Evolutionary conservation across 495 filamentous ascomycete species (phyloP).

Genomic region (Daldinia vernicosa): DNA sequence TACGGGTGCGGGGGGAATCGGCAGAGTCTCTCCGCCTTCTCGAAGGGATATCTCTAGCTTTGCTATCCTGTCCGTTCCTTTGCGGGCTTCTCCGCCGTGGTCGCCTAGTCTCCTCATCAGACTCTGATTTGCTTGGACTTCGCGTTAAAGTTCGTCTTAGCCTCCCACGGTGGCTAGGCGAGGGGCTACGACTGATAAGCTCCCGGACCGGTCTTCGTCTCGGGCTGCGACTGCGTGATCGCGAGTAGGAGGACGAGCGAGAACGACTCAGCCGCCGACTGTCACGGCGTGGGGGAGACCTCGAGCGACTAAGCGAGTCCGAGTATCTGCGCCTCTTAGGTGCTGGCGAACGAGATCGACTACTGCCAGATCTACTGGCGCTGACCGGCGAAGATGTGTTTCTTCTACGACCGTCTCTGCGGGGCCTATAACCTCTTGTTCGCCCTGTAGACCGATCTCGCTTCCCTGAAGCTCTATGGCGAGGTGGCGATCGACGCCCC

Average conservation of each 20-base stretch:
- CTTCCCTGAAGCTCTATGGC: conserved; percentile 50
- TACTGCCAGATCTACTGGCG: conserved; percentile 39
- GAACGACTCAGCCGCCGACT: conserved; percentile 51
- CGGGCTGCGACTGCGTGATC: conserved; percentile 51
- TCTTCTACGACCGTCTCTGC: conserved; percentile 44
- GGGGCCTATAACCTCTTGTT: conserved; percentile 34
- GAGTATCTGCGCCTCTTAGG: conserved; percentile 47
- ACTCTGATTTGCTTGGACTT: conserved; percentile 51
- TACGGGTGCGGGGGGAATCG: conserved; percentile 50
- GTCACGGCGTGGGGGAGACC: conserved; percentile 47
- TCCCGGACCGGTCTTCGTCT: conserved; percentile 54
- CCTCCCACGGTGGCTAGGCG: conserved; percentile 48
- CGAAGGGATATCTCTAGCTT: conserved; percentile 50
- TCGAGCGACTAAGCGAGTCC: conserved; percentile 48
- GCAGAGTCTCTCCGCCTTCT: conserved; percentile 52
- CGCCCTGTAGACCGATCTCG: conserved; percentile 54
- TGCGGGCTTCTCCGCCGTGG: conserved; percentile 31
- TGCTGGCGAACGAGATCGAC: conserved; percentile 44
- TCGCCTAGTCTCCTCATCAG: conserved; percentile 48
- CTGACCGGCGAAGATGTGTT: conserved; percentile 44
- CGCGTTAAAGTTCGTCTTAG: conserved; percentile 55
- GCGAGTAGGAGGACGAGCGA: conserved; percentile 56
- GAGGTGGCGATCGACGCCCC: conserved; percentile 56
- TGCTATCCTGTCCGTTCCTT: conserved; percentile 33
- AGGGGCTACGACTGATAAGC: conserved; percentile 53